Conservation (phyloP, 164 flowering plant genomes). For the Vitis rupestris region DNA sequence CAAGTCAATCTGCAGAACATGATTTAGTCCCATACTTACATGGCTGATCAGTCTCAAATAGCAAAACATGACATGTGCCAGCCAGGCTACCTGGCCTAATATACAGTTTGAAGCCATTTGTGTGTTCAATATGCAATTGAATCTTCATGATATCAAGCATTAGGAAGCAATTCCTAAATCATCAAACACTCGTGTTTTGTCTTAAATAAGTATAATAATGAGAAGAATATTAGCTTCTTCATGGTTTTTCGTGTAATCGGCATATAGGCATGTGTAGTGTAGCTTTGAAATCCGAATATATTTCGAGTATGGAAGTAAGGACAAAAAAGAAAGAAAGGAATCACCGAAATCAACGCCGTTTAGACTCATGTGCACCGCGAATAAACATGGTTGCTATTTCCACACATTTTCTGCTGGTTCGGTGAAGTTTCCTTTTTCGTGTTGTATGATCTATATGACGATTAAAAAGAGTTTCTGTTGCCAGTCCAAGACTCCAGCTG, state of each 20-base stretch:
- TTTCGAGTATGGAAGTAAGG: conserved; percentile 15
- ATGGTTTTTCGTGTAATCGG: conserved; percentile 26
- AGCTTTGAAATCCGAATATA: conserved; percentile 19
- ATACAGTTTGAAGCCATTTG: too few species aligned
- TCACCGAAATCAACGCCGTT: conserved; percentile 60
- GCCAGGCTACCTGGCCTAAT: too few species aligned
- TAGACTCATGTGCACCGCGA: conserved; percentile 42
- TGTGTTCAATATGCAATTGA: too few species aligned
- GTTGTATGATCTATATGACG: too few species aligned
- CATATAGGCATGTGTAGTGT: conserved; percentile 27
- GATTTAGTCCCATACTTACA: too few species aligned
- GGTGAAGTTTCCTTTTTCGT: conserved; percentile 1
- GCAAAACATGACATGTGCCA: too few species aligned
- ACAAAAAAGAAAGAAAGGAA: conserved; percentile 46
- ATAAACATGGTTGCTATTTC: neutral
- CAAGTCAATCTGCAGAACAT: too few species aligned
- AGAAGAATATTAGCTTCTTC: conserved; percentile 33
- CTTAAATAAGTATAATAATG: neutral
- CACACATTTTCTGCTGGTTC: neutral
- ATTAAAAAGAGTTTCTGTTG: too few species aligned
- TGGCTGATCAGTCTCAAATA: too few species aligned
- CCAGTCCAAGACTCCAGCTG: neutral
- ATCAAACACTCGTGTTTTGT: neutral
- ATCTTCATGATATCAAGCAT: too few species aligned
- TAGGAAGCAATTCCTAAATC: too few species aligned